phyloP scores from a whole-genome alignment of 2,329 filamentous ascomycete species.

The Apiospora arundinis region DNA sequence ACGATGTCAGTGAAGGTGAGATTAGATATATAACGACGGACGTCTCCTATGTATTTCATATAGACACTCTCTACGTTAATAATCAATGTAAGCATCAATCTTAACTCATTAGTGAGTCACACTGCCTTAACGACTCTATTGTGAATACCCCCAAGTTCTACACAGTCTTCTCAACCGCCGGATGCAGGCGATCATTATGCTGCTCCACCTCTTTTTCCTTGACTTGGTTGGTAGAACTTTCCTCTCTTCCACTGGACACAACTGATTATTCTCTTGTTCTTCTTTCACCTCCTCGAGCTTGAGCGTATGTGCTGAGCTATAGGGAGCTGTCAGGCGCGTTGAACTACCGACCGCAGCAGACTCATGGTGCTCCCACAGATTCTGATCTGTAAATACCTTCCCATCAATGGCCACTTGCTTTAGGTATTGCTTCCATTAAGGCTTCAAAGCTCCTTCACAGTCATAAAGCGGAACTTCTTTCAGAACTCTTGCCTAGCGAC shows the following conservation, averaged over 20 bases:
- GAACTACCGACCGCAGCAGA: too few species aligned
- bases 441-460: background rate
- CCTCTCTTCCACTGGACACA: background rate
- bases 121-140: too few species aligned
- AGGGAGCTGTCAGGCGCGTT: too few species aligned
- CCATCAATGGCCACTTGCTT: background rate
- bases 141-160: too few species aligned
- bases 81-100: too few species aligned
- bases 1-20: too few species aligned
- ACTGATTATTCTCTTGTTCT: background rate
- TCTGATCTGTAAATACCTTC: background rate
- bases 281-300: too few species aligned
- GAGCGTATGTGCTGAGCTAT: too few species aligned
- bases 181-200: slow-evolving; percentile 2
- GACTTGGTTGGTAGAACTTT: background rate
- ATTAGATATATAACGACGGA: too few species aligned
- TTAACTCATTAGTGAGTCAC: too few species aligned
- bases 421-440: background rate
- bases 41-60: too few species aligned
- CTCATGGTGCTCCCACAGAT: background rate
- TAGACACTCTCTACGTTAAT: too few species aligned
- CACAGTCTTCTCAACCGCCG: slow-evolving; percentile 1
- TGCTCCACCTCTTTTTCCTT: slow-evolving; percentile 8
- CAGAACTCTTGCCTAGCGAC: background rate
- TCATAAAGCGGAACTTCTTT: background rate